Evolutionary conservation across 2,329 filamentous ascomycete genomes (phyloP).

Genomic region (Alternaria arborescens): DNA sequence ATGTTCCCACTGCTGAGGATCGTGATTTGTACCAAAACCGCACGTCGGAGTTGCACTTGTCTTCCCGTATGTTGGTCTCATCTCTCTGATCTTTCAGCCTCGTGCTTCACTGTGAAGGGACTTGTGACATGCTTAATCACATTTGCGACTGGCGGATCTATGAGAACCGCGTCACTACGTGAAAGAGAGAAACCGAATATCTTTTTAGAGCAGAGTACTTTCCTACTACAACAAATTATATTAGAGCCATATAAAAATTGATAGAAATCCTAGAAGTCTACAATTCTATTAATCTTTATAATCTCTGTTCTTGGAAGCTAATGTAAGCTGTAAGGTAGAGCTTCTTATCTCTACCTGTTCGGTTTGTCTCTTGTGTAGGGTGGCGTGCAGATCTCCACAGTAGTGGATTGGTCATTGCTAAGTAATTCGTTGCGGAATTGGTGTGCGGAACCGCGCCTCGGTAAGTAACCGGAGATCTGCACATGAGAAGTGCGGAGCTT

Average conservation of each 20-base stretch:
- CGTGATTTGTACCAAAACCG: not conserved
- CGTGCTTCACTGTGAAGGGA: not conserved
- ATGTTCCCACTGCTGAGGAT: not conserved
- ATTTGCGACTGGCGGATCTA: not conserved
- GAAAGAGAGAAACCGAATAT: too few species aligned
- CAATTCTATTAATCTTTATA: too few species aligned
- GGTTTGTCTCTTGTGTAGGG: too few species aligned
- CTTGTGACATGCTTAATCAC: not conserved
- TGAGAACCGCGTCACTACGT: not conserved
- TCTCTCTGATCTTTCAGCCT: not conserved
- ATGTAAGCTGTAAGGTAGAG: too few species aligned
- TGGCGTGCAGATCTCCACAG: not conserved
- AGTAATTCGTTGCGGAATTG: conserved; percentile 16
- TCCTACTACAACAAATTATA: too few species aligned
- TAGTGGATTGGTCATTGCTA: conserved; percentile 17
- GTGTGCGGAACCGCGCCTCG: conserved; percentile 13
- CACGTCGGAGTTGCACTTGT: not conserved
- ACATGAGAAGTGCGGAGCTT: conserved; percentile 16
- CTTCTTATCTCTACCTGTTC: too few species aligned
- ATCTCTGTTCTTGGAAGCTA: too few species aligned
- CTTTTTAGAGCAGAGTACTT: too few species aligned
- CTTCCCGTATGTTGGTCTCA: not conserved
- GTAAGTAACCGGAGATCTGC: conserved; percentile 16
- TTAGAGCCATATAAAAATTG: too few species aligned
- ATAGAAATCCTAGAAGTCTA: too few species aligned